Evolutionary conservation across 331 rosid species (phyloP).

Genomic region (Ulmus americana): DNA sequence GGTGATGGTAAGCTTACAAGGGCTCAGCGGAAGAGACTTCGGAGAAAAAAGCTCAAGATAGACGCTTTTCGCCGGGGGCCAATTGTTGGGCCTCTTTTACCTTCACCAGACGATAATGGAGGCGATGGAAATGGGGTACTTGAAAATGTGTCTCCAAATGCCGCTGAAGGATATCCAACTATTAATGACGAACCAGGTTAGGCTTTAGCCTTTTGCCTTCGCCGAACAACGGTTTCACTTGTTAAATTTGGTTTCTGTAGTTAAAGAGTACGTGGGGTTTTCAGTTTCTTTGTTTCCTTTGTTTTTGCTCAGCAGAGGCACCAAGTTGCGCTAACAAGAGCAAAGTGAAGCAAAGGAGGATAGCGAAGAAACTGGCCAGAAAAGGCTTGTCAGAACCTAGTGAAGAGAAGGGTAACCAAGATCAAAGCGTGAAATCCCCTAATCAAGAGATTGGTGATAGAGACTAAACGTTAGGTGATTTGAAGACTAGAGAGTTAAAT

Average conservation of each 20-base stretch:
- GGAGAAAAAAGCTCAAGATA: constrained; percentile 52
- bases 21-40: constrained; percentile 62
- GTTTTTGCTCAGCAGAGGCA: constrained; percentile 30
- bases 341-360: constrained; percentile 52
- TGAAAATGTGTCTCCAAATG: constrained; percentile 34
- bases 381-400: constrained; percentile 16
- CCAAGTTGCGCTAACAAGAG: constrained; percentile 14
- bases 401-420: constrained; percentile 17
- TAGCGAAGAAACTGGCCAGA: constrained; percentile 43
- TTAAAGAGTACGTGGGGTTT: background rate
- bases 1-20: constrained; percentile 44
- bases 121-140: background rate
- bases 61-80: constrained; percentile 45
- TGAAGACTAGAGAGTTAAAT: too few relatives aligned
- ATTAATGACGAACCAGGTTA: constrained; percentile 14
- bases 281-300: background rate
- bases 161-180: constrained; percentile 29
- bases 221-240: background rate
- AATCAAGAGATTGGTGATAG: background rate
- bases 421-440: background rate
- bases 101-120: background rate
- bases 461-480: background rate
- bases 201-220: background rate
- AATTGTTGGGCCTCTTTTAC: constrained; percentile 56
- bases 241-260: background rate